Evolutionary conservation across 495 filamentous ascomycete genomes (phyloP).

Genomic region (Neurospora sp.): DNA sequence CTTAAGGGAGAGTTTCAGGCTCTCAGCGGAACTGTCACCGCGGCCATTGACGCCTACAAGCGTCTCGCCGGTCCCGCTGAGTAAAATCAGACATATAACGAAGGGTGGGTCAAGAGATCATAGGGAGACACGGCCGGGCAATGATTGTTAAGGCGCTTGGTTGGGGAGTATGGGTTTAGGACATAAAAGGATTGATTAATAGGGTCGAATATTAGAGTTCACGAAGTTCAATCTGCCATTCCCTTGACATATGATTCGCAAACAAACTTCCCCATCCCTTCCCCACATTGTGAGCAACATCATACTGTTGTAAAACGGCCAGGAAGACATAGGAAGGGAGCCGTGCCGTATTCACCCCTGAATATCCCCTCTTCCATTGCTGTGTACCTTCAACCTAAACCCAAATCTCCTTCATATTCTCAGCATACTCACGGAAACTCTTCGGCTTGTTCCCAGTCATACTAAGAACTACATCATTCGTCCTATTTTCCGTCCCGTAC

Average conservation of each 20-base stretch:
- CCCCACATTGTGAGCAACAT: neutral
- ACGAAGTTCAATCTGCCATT: neutral
- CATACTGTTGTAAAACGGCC: neutral
- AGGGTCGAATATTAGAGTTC: neutral
- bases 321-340: neutral
- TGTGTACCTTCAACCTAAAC: neutral
- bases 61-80: neutral
- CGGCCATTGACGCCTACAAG: neutral
- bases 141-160: neutral
- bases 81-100: neutral
- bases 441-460: slow-evolving; percentile 27
- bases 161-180: neutral
- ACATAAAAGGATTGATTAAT: neutral
- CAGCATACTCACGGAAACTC: slow-evolving; percentile 24
- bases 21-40: neutral
- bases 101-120: neutral
- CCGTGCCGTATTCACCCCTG: neutral
- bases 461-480: slow-evolving; percentile 27
- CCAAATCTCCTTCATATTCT: slow-evolving; percentile 25
- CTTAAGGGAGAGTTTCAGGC: neutral
- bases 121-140: neutral
- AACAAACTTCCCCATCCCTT: neutral
- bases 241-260: neutral
- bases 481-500: slow-evolving; percentile 28
- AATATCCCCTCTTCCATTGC: neutral